phyloP scores from a whole-genome alignment of 2,329 filamentous ascomycete genomes.

The Xylariomycetidae sp. region DNA sequence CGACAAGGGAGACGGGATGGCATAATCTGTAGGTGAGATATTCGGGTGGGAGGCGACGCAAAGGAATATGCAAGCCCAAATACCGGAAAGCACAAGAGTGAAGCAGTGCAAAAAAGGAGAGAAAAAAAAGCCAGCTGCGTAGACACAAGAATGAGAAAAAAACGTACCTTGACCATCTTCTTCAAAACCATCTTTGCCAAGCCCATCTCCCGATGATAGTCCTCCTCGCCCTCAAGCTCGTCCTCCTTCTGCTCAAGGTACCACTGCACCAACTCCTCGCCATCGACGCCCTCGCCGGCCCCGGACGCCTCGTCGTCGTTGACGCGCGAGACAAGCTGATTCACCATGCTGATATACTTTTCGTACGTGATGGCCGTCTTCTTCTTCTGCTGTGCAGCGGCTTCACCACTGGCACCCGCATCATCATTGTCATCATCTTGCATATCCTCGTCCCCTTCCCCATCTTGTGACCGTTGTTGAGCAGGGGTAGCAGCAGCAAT shows the following conservation, averaged over 20 bases:
- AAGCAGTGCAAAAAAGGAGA: constrained; percentile 1
- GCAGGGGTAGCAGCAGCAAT: constrained; percentile 27
- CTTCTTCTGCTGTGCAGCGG: constrained; percentile 56
- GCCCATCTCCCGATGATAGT: constrained; percentile 62
- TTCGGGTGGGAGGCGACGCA: too few species aligned
- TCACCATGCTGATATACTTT: constrained; percentile 88
- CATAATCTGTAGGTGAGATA: too few species aligned
- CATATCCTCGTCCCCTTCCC: constrained; percentile 41
- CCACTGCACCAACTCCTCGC: constrained; percentile 78
- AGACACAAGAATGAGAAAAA: constrained; percentile 3
- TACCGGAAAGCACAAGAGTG: neutral
- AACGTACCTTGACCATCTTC: constrained; percentile 87
- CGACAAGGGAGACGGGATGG: too few species aligned
- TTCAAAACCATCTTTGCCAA: constrained; percentile 68
- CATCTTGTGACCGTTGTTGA: constrained; percentile 24
- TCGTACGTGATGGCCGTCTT: constrained; percentile 87
- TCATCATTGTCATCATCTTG: constrained; percentile 44
- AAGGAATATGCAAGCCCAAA: constrained; percentile 21
- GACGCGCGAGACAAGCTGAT: constrained; percentile 75
- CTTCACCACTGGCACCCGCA: constrained; percentile 35
- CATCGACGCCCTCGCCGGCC: constrained; percentile 76
- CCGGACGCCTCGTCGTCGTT: constrained; percentile 71
- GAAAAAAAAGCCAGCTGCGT: constrained; percentile 1
- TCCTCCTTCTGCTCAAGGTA: constrained; percentile 89
- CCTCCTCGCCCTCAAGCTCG: constrained; percentile 75